phyloP scores from a whole-genome alignment of 179 eudicot species.

The Actinidia polygama region DNA sequence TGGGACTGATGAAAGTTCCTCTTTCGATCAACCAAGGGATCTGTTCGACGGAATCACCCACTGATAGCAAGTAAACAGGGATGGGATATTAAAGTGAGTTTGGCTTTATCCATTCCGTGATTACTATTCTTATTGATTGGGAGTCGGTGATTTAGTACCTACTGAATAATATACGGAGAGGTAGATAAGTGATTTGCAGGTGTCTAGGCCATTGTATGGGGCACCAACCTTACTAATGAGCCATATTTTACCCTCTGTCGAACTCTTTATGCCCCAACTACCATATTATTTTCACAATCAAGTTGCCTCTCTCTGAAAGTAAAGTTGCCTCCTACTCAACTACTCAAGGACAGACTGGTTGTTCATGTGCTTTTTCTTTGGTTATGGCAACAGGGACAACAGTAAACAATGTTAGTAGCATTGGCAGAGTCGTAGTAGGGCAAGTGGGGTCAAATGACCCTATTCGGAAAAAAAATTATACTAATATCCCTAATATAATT shows the following conservation, averaged over 20 bases:
- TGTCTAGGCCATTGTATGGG: too few species aligned
- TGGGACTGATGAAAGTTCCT: background rate
- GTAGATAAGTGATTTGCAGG: background rate
- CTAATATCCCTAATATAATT: too few species aligned
- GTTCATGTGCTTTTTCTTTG: background rate
- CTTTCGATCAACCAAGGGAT: background rate
- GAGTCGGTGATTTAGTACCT: too few species aligned
- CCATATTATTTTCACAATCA: constrained; percentile 3
- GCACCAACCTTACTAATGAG: background rate
- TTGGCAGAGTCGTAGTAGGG: too few species aligned
- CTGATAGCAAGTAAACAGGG: too few species aligned
- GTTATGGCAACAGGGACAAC: background rate
- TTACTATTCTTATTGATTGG: too few species aligned
- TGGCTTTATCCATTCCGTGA: too few species aligned
- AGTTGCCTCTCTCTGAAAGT: background rate
- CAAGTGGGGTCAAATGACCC: too few species aligned
- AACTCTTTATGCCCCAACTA: background rate
- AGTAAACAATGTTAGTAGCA: too few species aligned
- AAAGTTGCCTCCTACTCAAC: background rate
- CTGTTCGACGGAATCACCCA: background rate
- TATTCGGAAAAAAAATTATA: too few species aligned
- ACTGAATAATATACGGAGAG: too few species aligned
- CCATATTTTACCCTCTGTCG: background rate
- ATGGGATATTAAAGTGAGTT: too few species aligned
- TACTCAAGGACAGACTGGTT: background rate